phyloP scores from a whole-genome alignment of 2,329 filamentous ascomycete genomes.

The Aspergillus sp. region DNA sequence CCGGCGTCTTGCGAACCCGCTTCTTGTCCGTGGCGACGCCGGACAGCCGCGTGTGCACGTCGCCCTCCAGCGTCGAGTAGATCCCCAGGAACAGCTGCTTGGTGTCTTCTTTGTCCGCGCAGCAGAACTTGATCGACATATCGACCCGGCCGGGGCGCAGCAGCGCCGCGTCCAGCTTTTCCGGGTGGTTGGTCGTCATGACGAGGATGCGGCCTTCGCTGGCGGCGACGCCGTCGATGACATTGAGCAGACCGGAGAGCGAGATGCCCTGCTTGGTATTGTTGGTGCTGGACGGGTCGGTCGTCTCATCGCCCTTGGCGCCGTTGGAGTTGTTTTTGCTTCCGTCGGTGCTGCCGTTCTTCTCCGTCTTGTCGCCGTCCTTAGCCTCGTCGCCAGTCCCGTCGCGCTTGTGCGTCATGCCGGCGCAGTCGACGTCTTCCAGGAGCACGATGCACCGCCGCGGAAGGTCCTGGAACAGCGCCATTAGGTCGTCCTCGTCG shows the following conservation, averaged over 20 bases:
- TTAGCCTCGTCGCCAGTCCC: slow-evolving; percentile 27
- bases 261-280: slow-evolving; percentile 50
- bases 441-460: slow-evolving; percentile 69
- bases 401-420: slow-evolving; percentile 58
- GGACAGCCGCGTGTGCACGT: slow-evolving; percentile 14
- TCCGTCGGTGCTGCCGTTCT: not conserved
- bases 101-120: slow-evolving; percentile 34
- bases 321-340: not conserved
- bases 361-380: slow-evolving; percentile 12
- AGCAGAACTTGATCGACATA: slow-evolving; percentile 58
- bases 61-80: slow-evolving; percentile 31
- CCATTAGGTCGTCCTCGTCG: slow-evolving; percentile 63
- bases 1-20: not conserved
- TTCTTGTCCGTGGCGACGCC: not conserved
- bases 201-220: slow-evolving; percentile 69
- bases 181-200: slow-evolving; percentile 69
- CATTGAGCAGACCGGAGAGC: slow-evolving; percentile 66
- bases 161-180: slow-evolving; percentile 63
- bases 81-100: slow-evolving; percentile 41
- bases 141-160: slow-evolving; percentile 67
- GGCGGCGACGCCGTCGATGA: slow-evolving; percentile 67
- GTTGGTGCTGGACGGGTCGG: slow-evolving; percentile 10
- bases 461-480: slow-evolving; percentile 65
- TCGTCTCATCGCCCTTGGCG: not conserved
- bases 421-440: slow-evolving; percentile 73